Base-by-base conservation (phyloP, 2,329 filamentous ascomycete genomes). In the Fusarium bactridioides region DNA sequence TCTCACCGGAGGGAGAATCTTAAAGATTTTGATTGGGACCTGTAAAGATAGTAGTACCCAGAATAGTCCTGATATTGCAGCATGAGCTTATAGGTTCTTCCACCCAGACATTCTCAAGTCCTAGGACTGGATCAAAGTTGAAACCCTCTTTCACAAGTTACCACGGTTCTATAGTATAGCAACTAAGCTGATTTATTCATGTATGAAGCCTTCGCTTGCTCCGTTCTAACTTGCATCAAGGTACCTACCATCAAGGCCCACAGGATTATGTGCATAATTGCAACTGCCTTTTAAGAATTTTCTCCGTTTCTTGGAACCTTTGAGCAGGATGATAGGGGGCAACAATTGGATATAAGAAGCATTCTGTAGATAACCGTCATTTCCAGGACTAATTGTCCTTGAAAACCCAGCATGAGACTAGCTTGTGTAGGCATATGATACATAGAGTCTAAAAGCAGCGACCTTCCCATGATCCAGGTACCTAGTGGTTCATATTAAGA, bases 401-500 rank as follows among this genome's bases (percentile, higher is more conserved):
- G 27, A 50, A 58, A 40, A 54, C 25, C 44, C 9, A 23, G 33
- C 44, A 43, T 45, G 50, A 54, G 45, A 74, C 35, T 40, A 70
- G 58, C 57, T 60, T 61, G 61, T 60, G 56, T 44, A 43, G 70
- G 67, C 62, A 65, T 77, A 77, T 67, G 73, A 51, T 76, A 77
- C 74, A 76, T 53, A 54, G 61, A 60, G 63, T 57, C 53, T 73
- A 65, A 43, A 45, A 66, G 56, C 50, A 38, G 31, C 25, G 21
- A 57, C 55, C 53, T 55, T 57, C 45, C 54, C 31, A 51, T 38
- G 65, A 56, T 62, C 64, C 58, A 69, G 47, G 40, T 63, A 53
- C 64, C 61, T 67, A 61, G 59, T 66, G 55, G 64, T 56, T 66
- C 51, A 70, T 60, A 50, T 53, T 58, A 55, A 61, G 57, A 48